phyloP scores from a whole-genome alignment of 176 grass and related monocot genomes.

The Hordeum vulgare region DNA sequence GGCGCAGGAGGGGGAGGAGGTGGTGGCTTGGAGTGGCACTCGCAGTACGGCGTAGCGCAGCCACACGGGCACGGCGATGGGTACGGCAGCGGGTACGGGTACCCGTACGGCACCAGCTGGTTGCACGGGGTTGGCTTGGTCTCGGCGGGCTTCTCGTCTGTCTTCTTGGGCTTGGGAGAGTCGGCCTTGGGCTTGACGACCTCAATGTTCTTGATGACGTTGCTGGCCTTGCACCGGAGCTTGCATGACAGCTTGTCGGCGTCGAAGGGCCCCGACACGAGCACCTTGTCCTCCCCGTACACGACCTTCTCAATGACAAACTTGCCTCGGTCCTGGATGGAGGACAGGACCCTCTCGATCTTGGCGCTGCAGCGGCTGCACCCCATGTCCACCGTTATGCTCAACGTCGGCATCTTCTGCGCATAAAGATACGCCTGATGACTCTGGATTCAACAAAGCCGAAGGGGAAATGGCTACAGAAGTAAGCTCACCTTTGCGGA shows the following conservation, averaged over 20 bases:
- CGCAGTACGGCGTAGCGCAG: neutral
- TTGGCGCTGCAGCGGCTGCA: conserved; percentile 52
- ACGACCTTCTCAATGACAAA: conserved; percentile 45
- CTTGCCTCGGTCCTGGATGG: conserved; percentile 42
- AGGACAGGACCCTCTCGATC: conserved; percentile 47
- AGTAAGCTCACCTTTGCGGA: conserved; percentile 2
- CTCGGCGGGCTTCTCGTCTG: neutral
- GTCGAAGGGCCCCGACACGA: conserved; percentile 53
- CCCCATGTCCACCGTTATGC: conserved; percentile 50
- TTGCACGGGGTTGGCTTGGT: neutral
- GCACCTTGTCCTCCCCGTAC: conserved; percentile 62
- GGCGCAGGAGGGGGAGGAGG: neutral
- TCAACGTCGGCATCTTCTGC: conserved; percentile 40
- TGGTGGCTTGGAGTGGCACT: neutral
- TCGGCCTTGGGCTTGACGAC: neutral
- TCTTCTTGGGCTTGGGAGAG: neutral
- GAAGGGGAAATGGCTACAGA: neutral
- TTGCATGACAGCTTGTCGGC: conserved; percentile 38
- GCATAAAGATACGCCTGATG: neutral
- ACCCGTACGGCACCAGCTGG: neutral
- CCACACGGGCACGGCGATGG: neutral
- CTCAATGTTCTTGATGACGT: conserved; percentile 38
- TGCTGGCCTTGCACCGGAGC: conserved; percentile 62
- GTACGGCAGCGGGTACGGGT: neutral
- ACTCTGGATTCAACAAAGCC: neutral